Evolutionary conservation across 1,284 basidiomycete genomes (phyloP).

Genomic region (Pseudozyma sp.): DNA sequence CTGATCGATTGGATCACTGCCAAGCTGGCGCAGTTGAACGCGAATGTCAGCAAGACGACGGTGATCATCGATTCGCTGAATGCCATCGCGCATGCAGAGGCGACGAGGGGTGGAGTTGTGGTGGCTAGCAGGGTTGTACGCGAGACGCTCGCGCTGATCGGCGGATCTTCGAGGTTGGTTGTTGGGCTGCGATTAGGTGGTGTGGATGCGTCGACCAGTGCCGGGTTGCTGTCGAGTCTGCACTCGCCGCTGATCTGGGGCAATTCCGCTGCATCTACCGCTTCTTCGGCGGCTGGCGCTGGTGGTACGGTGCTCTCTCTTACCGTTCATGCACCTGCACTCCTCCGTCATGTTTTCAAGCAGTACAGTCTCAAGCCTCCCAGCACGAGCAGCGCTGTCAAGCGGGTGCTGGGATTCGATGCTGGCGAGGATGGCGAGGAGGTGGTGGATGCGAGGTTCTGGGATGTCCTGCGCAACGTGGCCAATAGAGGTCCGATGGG

Average conservation of each 20-base stretch:
- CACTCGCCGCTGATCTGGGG: constrained; percentile 52
- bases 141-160: constrained; percentile 16
- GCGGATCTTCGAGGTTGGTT: constrained; percentile 46
- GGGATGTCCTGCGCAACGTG: constrained; percentile 52
- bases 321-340: constrained; percentile 38
- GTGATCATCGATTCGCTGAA: constrained; percentile 59
- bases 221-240: constrained; percentile 30
- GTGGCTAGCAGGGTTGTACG: constrained; percentile 27
- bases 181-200: constrained; percentile 45
- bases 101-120: constrained; percentile 7
- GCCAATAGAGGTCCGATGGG: constrained; percentile 49
- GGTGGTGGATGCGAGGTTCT: constrained; percentile 51
- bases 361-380: constrained; percentile 56
- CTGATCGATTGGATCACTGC: constrained; percentile 12
- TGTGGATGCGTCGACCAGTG: constrained; percentile 14
- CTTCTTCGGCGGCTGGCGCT: constrained; percentile 15
- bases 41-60: constrained; percentile 24
- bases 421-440: constrained; percentile 15
- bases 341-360: constrained; percentile 47
- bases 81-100: constrained; percentile 25
- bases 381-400: constrained; percentile 15
- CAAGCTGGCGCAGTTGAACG: constrained; percentile 4
- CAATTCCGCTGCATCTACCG: not conserved
- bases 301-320: constrained; percentile 36
- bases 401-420: constrained; percentile 29